Percentiles rank a stretch among this genome's conserved stretches.
Evolutionary conservation across 306 rosid species (phyloP).

Genomic region (Pterocarpus macrocarpus): DNA sequence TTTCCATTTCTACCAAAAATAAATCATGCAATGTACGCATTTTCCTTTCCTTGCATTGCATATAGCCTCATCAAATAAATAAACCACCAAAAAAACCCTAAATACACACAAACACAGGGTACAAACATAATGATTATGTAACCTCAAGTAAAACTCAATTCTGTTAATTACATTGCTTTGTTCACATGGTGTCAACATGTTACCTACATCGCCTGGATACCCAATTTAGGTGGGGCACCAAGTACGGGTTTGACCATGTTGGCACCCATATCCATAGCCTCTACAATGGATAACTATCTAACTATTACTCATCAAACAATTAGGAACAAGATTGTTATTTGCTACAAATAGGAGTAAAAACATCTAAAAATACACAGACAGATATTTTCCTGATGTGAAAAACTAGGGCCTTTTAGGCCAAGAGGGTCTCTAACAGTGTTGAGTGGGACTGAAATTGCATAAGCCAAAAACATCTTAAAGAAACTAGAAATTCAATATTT

Average conservation of each 20-base stretch:
- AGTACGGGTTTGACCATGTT: background rate
- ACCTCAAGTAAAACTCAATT: background rate
- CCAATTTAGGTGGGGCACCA: background rate
- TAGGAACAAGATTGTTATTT: background rate
- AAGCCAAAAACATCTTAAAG: constrained; percentile 2
- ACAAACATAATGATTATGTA: background rate
- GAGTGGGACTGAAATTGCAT: background rate
- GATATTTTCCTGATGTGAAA: background rate
- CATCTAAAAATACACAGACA: no score
- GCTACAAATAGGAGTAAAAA: background rate
- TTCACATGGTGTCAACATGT: constrained; percentile 8
- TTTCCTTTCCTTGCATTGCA: constrained; percentile 17
- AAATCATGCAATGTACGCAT: background rate
- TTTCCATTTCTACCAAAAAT: constrained; percentile 26
- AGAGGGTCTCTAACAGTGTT: background rate
- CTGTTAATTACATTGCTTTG: background rate
- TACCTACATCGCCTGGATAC: constrained; percentile 17
- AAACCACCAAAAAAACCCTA: background rate
- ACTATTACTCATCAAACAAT: constrained; percentile 6
- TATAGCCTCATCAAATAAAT: constrained; percentile 1
- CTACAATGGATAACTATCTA: constrained; percentile 1
- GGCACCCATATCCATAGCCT: background rate
- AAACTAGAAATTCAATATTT: constrained; percentile 22
- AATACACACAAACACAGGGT: background rate
- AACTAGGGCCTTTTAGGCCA: constrained; percentile 3